Evolutionary conservation across 2,329 filamentous ascomycete species (phyloP).

Genomic region (Rhytidhysteron rufulum): DNA sequence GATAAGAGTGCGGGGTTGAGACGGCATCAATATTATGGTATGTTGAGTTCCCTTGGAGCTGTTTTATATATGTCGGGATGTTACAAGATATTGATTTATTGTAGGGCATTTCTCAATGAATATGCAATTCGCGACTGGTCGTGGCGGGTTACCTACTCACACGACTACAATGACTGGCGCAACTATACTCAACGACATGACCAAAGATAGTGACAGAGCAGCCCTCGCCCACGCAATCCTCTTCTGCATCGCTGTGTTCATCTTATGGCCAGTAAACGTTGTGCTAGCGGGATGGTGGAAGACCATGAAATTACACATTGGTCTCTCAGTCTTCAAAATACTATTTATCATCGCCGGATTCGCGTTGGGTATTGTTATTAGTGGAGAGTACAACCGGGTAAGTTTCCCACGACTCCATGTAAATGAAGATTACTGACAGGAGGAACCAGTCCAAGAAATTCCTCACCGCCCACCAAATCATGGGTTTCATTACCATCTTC

Average conservation of each 20-base stretch:
- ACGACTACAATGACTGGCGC: slow-evolving; percentile 19
- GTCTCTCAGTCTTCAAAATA: slow-evolving; percentile 35
- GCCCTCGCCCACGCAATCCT: slow-evolving; percentile 28
- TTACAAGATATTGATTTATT: not conserved
- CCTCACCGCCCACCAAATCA: slow-evolving; percentile 45
- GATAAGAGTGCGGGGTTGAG: slow-evolving; percentile 30
- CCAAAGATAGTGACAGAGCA: slow-evolving; percentile 22
- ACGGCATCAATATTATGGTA: slow-evolving; percentile 36
- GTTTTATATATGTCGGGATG: no score
- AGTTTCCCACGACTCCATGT: no score
- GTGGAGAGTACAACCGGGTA: slow-evolving; percentile 38
- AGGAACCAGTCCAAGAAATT: slow-evolving; percentile 43
- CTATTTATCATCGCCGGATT: slow-evolving; percentile 37
- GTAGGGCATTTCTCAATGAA: slow-evolving; percentile 34
- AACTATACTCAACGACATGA: slow-evolving; percentile 16
- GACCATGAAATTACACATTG: slow-evolving; percentile 40
- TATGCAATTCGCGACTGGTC: slow-evolving; percentile 34
- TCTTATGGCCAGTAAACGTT: slow-evolving; percentile 28
- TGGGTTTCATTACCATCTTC: slow-evolving; percentile 49
- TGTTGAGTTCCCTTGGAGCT: not conserved
- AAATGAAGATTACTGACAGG: no score
- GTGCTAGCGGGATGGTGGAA: slow-evolving; percentile 36
- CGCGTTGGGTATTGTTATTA: slow-evolving; percentile 40
- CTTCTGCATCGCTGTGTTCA: slow-evolving; percentile 29
- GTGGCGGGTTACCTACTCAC: slow-evolving; percentile 29